Conservation (phyloP, 345 rosid genomes). For the Pugionium dolabratum region DNA sequence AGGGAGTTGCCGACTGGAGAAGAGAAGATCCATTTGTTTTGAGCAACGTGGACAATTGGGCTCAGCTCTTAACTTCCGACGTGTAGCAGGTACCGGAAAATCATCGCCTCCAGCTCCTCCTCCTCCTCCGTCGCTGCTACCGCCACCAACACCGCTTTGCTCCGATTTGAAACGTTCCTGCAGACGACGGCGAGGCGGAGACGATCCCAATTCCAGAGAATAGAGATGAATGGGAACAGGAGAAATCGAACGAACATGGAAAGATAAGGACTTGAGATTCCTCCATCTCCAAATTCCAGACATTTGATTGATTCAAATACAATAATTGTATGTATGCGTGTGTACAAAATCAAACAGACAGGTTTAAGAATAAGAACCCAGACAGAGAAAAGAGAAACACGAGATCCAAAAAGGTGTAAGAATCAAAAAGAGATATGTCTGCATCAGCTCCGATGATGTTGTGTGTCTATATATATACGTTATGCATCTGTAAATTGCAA, state of each 20-base stretch:
- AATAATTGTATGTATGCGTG: neutral
- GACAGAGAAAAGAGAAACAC: conserved; percentile 20
- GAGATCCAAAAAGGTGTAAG: conserved; percentile 21
- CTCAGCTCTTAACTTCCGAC: conserved; percentile 78
- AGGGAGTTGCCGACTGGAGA: conserved; percentile 57
- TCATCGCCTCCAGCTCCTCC: conserved; percentile 34
- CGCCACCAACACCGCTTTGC: conserved; percentile 53
- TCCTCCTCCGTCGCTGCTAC: conserved; percentile 20
- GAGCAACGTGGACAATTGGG: conserved; percentile 94
- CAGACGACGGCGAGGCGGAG: conserved; percentile 48
- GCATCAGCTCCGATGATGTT: conserved; percentile 38
- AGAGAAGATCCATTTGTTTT: conserved; percentile 77
- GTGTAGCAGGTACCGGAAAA: conserved; percentile 29
- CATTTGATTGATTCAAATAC: conserved; percentile 38
- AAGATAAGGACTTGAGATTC: conserved; percentile 49
- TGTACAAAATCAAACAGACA: conserved; percentile 1
- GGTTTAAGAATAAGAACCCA: neutral
- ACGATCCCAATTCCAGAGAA: conserved; percentile 44
- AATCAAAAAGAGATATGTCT: conserved; percentile 22
- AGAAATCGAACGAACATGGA: conserved; percentile 35
- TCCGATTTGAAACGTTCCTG: conserved; percentile 80
- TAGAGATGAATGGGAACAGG: conserved; percentile 50
- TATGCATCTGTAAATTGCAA: conserved; percentile 2
- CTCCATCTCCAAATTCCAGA: conserved; percentile 73
- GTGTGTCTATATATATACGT: conserved; percentile 17